Percentiles rank a stretch among this genome's conserved stretches.
These are phyloP conservation scores for Aspergillus olivimuriae DNA, from an alignment of 495 filamentous ascomycete species.

Conservation along the genomic window DNA sequence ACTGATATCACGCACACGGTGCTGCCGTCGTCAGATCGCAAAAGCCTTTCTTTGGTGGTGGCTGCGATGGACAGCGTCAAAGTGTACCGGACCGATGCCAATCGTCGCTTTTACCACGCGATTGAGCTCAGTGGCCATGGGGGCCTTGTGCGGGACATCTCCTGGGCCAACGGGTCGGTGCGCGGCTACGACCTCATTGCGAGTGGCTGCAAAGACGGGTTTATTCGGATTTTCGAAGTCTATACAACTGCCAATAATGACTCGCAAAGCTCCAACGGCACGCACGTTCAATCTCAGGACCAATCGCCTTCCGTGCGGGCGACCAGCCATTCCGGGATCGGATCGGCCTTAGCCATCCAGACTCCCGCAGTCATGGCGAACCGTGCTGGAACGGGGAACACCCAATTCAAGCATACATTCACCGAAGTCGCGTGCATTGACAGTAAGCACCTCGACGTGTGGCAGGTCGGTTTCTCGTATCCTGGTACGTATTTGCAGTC, in stretches of 20 bases:
- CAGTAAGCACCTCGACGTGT: slow-evolving; percentile 44
- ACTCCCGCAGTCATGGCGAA: slow-evolving; percentile 24
- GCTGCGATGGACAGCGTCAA: slow-evolving; percentile 75
- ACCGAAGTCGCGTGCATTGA: slow-evolving; percentile 43
- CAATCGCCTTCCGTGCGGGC: slow-evolving; percentile 31
- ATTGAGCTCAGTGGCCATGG: slow-evolving; percentile 64
- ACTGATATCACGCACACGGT: slow-evolving; percentile 71
- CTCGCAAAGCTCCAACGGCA: slow-evolving; percentile 23
- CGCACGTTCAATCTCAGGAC: slow-evolving; percentile 21
- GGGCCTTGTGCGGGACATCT: slow-evolving; percentile 79
- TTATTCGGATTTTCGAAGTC: slow-evolving; percentile 77
- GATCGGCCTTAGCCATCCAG: slow-evolving; percentile 42
- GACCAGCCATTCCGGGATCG: slow-evolving; percentile 45
- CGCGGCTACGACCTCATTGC: slow-evolving; percentile 85
- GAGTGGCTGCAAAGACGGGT: slow-evolving; percentile 86
- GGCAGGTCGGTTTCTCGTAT: slow-evolving; percentile 45
- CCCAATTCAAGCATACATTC: slow-evolving; percentile 39
- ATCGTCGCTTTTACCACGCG: slow-evolving; percentile 66
- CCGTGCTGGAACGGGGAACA: slow-evolving; percentile 27
- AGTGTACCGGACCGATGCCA: slow-evolving; percentile 70
- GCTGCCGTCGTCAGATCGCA: slow-evolving; percentile 66
- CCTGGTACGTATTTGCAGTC: slow-evolving; percentile 26
- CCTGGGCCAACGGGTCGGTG: slow-evolving; percentile 86
- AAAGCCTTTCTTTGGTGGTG: slow-evolving; percentile 69
- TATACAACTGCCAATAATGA: slow-evolving; percentile 35